A percentile compares a stretch with the other conserved stretches of the same genome.
These are phyloP conservation scores for Marasmius fiardii DNA, from an alignment of 1,284 basidiomycete species.

Conservation along the genomic window DNA sequence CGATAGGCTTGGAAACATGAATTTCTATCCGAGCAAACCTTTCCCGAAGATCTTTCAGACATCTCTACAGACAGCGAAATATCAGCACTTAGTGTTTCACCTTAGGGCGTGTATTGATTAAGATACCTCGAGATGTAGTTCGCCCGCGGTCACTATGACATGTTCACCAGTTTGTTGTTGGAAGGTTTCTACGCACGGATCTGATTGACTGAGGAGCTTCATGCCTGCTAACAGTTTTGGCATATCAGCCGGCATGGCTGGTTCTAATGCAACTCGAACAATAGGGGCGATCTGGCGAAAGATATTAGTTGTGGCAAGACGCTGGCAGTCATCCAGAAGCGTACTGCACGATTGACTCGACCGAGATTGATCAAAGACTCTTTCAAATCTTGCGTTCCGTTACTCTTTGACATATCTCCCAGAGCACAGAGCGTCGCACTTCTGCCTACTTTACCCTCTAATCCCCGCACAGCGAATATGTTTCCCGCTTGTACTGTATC, in stretches of 20 bases:
- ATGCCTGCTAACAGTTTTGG: slow-evolving; percentile 87
- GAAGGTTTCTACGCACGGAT: slow-evolving; percentile 96
- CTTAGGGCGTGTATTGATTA: slow-evolving; percentile 7
- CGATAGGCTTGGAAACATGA: slow-evolving; percentile 92
- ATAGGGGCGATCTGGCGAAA: slow-evolving; percentile 75
- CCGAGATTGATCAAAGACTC: slow-evolving; percentile 82
- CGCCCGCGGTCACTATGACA: slow-evolving; percentile 95
- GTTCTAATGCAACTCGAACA: slow-evolving; percentile 94
- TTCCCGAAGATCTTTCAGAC: slow-evolving; percentile 92
- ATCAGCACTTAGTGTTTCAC: not conserved
- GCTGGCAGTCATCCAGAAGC: slow-evolving; percentile 21
- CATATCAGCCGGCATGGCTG: slow-evolving; percentile 87
- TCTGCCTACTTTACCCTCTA: slow-evolving; percentile 89
- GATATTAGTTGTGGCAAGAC: slow-evolving; percentile 5
- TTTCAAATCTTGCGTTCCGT: slow-evolving; percentile 25
- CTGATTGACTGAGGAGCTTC: slow-evolving; percentile 89
- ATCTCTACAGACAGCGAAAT: slow-evolving; percentile 57
- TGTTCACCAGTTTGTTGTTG: slow-evolving; percentile 98
- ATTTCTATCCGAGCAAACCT: slow-evolving; percentile 93
- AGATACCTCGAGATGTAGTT: slow-evolving; percentile 92
- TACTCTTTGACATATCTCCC: slow-evolving; percentile 11
- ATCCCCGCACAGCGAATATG: slow-evolving; percentile 89
- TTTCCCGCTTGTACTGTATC: slow-evolving; percentile 90
- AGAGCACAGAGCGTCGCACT: slow-evolving; percentile 89
- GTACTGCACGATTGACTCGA: slow-evolving; percentile 67